These are phyloP conservation scores for Aegilops sharonensis DNA, from an alignment of 176 grass and related monocot species.

Conservation along the genomic window DNA sequence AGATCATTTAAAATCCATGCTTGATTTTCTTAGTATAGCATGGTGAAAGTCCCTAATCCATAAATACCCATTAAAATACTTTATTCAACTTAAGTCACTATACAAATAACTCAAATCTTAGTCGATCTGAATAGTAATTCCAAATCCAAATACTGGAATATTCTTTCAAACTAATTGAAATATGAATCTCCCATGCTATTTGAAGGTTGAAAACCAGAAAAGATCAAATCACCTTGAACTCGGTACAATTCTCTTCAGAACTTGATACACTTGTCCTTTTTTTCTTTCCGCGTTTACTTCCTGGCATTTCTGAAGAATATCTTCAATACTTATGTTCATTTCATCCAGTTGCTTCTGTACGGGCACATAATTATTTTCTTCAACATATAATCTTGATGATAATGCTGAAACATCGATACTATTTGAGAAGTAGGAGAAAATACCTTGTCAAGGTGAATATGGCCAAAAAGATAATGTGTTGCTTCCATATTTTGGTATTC, in stretches of 20 bases:
- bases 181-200: background rate
- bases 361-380: conserved; percentile 1
- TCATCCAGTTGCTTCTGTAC: conserved; percentile 47
- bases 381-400: background rate
- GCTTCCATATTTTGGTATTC: conserved; percentile 38
- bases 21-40: background rate
- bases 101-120: background rate
- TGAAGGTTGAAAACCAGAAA: background rate
- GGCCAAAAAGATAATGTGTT: conserved; percentile 52
- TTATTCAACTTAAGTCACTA: background rate
- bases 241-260: conserved; percentile 33
- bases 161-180: background rate
- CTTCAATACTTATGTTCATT: conserved; percentile 36
- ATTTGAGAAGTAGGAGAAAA: conserved; percentile 19
- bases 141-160: background rate
- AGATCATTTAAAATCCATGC: background rate
- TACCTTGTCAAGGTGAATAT: conserved; percentile 69
- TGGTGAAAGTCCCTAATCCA: background rate
- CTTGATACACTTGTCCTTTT: conserved; percentile 31
- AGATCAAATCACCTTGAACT: conserved; percentile 33
- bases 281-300: conserved; percentile 44
- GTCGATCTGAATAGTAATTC: background rate
- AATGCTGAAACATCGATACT: background rate
- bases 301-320: conserved; percentile 33
- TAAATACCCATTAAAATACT: background rate